A percentile compares a stretch with the other conserved stretches of the same genome.
Conservation (phyloP, 305 asterid species). For the Solanum chacoense region DNA sequence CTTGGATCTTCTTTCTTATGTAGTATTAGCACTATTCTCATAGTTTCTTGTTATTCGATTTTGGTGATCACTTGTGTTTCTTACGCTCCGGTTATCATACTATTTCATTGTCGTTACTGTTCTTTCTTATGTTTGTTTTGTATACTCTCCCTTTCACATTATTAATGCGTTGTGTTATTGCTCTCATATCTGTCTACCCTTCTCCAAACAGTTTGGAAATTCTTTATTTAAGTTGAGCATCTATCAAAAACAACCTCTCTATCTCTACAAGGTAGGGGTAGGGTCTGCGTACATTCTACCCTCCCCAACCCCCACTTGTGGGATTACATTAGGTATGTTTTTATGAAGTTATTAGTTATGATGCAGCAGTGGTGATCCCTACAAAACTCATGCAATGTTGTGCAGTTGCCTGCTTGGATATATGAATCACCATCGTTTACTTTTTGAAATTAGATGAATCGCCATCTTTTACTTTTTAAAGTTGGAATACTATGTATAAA, state of each 20-base stretch:
- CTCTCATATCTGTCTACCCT: not conserved
- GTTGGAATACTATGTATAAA: not conserved
- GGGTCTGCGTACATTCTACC: not conserved
- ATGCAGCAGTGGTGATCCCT: not conserved
- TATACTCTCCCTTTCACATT: not conserved
- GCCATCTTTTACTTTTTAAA: not conserved
- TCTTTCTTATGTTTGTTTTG: not conserved
- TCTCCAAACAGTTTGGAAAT: not conserved
- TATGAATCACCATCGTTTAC: not conserved
- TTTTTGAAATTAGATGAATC: not conserved
- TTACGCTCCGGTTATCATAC: not conserved
- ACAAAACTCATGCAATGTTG: not conserved
- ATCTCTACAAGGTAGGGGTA: not conserved
- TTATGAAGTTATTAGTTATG: not conserved
- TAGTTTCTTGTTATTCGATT: not conserved
- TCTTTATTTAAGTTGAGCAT: not conserved
- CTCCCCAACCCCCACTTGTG: not conserved
- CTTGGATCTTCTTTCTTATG: not conserved
- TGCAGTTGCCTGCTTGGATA: not conserved
- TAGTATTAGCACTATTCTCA: not conserved
- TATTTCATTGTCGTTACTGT: not conserved
- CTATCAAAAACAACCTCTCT: not conserved
- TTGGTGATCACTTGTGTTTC: not conserved
- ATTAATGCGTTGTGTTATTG: not conserved
- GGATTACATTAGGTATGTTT: not conserved